These are phyloP conservation scores for Fraxinus anomala DNA, from an alignment of 257 asterid species.

Conservation along the genomic window DNA sequence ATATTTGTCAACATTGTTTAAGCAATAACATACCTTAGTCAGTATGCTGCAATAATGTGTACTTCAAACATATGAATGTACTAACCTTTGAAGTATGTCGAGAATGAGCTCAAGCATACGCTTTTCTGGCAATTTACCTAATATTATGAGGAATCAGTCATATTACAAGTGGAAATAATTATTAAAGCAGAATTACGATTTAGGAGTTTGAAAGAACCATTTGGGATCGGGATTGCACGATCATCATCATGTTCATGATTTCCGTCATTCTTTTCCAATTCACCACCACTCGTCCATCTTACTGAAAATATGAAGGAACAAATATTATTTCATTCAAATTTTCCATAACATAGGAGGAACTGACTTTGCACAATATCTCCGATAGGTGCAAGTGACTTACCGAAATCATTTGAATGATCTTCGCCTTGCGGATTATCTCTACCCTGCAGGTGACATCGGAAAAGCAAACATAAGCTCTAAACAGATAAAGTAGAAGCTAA, in stretches of 20 bases:
- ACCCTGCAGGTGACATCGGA: conserved; percentile 33
- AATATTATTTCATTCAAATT: not conserved
- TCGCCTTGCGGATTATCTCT: conserved; percentile 33
- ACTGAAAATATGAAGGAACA: conserved; percentile 9
- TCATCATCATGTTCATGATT: conserved; percentile 18
- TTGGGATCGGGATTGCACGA: conserved; percentile 12
- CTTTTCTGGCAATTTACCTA: conserved; percentile 64
- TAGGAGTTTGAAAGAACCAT: conserved; percentile 24
- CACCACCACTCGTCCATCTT: conserved; percentile 35
- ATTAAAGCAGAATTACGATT: not conserved
- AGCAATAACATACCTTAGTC: not conserved
- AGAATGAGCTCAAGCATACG: conserved; percentile 66
- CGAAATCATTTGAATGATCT: conserved; percentile 25
- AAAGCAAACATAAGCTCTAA: not conserved
- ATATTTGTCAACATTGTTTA: not conserved
- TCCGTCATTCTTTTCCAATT: not conserved
- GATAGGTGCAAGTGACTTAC: conserved; percentile 31
- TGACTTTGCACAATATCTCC: not conserved
- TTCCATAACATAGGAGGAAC: conserved; percentile 11
- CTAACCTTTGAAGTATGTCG: conserved; percentile 72
- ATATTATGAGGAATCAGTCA: not conserved
- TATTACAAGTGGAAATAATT: not conserved
- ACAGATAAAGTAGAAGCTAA: not conserved
- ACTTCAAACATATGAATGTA: not conserved
- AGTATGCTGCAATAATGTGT: not conserved